Percentiles rank a stretch among this genome's conserved stretches.
Evolutionary conservation across 108 stramenopile species (phyloP).

Genomic region (Mediolabrus comicus): DNA sequence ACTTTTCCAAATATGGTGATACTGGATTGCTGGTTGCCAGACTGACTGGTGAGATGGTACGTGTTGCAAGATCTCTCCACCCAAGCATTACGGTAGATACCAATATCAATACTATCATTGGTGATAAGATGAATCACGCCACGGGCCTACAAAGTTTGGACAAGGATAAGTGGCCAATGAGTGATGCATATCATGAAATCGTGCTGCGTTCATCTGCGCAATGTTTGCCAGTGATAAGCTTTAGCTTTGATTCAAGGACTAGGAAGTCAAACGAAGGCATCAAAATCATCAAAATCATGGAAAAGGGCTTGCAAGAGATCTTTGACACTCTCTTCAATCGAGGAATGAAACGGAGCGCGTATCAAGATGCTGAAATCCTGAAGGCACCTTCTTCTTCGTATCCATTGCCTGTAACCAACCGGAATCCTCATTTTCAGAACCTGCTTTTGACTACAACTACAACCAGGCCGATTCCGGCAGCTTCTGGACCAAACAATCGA

Average conservation of each 20-base stretch:
- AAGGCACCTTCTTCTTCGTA: neutral
- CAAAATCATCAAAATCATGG: neutral
- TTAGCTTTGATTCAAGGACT: conserved; percentile 5
- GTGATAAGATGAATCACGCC: conserved; percentile 23
- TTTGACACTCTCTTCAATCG: neutral
- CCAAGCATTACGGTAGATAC: neutral
- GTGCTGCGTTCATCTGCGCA: conserved; percentile 33
- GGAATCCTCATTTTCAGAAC: too few relatives aligned
- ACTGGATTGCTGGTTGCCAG: conserved; percentile 36
- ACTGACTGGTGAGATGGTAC: conserved; percentile 21
- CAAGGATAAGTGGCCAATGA: neutral
- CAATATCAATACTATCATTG: conserved; percentile 33
- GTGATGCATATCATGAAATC: conserved; percentile 29
- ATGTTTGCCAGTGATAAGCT: conserved; percentile 30
- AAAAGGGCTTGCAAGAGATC: neutral
- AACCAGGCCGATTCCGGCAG: neutral
- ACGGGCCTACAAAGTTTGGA: neutral
- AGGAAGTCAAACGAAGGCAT: neutral
- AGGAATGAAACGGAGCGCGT: neutral
- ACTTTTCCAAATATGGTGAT: conserved; percentile 36
- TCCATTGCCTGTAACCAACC: neutral
- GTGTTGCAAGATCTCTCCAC: conserved; percentile 1
- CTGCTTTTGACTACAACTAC: neutral
- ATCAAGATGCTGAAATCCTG: neutral
- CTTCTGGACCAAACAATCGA: neutral